Base-by-base conservation (phyloP, 176 grass and related monocot species). In the Ensete glaucum region DNA sequence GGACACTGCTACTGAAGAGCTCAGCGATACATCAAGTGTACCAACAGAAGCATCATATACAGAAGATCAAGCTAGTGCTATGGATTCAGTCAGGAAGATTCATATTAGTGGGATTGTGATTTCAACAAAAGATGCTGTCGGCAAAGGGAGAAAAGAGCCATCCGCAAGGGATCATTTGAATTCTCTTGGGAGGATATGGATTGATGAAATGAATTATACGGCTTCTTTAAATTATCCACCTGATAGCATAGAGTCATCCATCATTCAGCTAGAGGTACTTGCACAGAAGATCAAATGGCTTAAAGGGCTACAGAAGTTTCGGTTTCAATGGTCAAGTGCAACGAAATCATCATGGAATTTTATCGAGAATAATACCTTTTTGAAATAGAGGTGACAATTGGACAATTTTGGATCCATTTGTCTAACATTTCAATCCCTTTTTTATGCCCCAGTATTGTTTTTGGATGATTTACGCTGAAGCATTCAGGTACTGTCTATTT, bases 241-340 rank as follows among this genome's bases (percentile, higher is more conserved):
- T 51, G 63, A 20, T 27, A 70, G 43, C 67, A 52, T 50, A 2
- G 48, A 70, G 16, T 70, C 67, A 11, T 70, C 67, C 43, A 52
- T 70, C 16, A 70, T 70, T 48, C 67, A 19, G 34, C 67, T 70
- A 48, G 27, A 70, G 17, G 3, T 70, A 48, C 67, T 70, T 2
- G n/a, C 43, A 16, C 29, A 21, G 67, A 70, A 70, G 67, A 70
- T 70, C 17, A 70, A 25, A n/a, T 70, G 67, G 67, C 29, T 70
- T 48, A 70, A 51, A 20, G 48, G 9, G 10, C 20, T 70, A 16
- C 9, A 21, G 17, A 70, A 70, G 16, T n/a, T 70, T 51, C 43
- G 51, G 2, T 9, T 21, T 4, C 43, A 50, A 8, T 50, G 34
- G 20, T 70, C 67, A 20, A n/a, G 5, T 19, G 43, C 67, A 11